Conservation (phyloP, 805 yeast genomes). For the Komagataella pseudopastoris region DNA sequence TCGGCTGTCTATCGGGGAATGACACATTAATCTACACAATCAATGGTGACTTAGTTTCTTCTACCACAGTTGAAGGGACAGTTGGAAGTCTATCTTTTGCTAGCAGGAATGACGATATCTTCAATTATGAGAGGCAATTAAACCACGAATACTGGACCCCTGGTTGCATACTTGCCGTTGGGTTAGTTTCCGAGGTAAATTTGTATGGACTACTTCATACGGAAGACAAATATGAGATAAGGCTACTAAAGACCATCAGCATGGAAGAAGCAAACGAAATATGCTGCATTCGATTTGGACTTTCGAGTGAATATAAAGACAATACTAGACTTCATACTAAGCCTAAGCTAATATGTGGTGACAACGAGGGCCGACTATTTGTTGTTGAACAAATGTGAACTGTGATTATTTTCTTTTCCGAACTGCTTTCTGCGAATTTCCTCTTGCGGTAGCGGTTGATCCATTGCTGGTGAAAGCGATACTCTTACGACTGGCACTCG, state of each 20-base stretch:
- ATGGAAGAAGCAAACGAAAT: not conserved
- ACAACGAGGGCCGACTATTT: constrained; percentile 35
- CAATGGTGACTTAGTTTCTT: constrained; percentile 29
- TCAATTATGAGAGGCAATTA: not conserved
- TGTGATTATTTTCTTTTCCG: not conserved
- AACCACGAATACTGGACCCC: not conserved
- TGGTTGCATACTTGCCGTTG: not conserved
- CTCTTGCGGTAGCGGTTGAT: not conserved
- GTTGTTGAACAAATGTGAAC: constrained; percentile 4
- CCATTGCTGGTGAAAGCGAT: not conserved
- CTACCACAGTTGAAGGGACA: not conserved
- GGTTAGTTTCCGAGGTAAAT: not conserved
- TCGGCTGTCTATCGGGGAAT: constrained; percentile 22
- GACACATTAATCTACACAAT: constrained; percentile 28
- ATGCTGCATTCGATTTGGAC: not conserved
- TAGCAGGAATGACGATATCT: not conserved
- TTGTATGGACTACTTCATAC: not conserved
- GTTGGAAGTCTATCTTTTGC: not conserved
- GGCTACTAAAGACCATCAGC: not conserved
- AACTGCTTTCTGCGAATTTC: not conserved
- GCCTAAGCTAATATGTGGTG: constrained; percentile 38
- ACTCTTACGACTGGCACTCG: not conserved
- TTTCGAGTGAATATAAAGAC: not conserved
- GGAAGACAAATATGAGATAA: not conserved
- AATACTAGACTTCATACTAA: not conserved